Percentiles rank a stretch among this genome's conserved stretches.
Conservation (phyloP, 352 stramenopile genomes). For the Pythium diclinum region DNA sequence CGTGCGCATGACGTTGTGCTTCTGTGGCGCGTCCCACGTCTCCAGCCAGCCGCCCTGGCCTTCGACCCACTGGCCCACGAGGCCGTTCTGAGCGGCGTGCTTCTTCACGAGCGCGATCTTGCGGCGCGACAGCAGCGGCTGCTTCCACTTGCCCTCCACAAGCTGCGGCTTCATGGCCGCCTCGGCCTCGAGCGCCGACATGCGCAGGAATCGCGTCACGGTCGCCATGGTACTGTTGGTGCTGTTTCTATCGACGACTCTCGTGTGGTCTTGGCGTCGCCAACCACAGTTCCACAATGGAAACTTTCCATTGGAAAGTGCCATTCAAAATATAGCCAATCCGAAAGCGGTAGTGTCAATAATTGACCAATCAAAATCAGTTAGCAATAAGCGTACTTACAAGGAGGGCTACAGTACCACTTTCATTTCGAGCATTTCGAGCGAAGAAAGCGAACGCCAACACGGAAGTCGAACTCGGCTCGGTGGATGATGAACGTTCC, state of each 20-base stretch:
- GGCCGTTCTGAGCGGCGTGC: conserved; percentile 60
- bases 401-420: neutral
- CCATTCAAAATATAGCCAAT: conserved; percentile 33
- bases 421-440: neutral
- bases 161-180: conserved; percentile 77
- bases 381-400: conserved; percentile 14
- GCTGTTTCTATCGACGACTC: conserved; percentile 5
- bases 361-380: conserved; percentile 22
- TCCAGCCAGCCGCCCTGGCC: conserved; percentile 81
- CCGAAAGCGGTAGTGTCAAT: neutral
- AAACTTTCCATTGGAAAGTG: too few relatives aligned
- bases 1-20: conserved; percentile 84
- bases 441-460: neutral
- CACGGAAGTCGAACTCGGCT: conserved; percentile 8
- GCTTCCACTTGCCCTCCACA: conserved; percentile 84
- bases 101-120: conserved; percentile 86
- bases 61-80: conserved; percentile 72
- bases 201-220: conserved; percentile 73
- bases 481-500: conserved; percentile 12
- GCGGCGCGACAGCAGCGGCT: conserved; percentile 73
- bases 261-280: neutral
- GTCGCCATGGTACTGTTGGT: conserved; percentile 19
- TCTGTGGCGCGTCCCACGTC: conserved; percentile 69
- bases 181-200: conserved; percentile 68
- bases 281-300: conserved; percentile 17